Evolutionary conservation across 805 yeast species (phyloP), one percentile per base, ranked within the genome.

Genomic region (Saccharomycopsis vini): DNA sequence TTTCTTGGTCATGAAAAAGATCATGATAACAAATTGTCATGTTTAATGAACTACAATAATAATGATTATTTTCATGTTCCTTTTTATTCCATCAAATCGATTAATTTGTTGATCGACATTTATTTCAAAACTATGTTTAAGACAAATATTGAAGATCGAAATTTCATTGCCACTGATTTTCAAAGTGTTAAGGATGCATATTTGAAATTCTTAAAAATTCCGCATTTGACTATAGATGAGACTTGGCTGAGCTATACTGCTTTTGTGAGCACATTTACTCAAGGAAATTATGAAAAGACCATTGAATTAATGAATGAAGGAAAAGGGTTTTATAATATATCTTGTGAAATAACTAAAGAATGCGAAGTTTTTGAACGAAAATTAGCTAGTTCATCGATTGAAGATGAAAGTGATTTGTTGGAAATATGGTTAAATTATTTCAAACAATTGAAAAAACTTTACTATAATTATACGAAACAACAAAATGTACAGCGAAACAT

Each of bases 171-270:
- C n/a, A n/a, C n/a, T n/a, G n/a, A n/a, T n/a, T n/a, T n/a, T n/a
- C n/a, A 24, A 6, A 24, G 29, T 6, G 29, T 24, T 7, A 24
- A 24, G 29, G 12, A 7, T 7, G 12, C 12, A 16, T 30, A 30
- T n/a, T 13, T 7, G 18, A 30, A 30, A n/a, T 15, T 35, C 16
- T 15, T 35, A 6, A 7, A 6, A 1, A 49, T 53, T 7, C 78
- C 78, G 0, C 77, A 72, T 54, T 44, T 52, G 1, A 51, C 56
- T 2, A 43, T 73, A 5, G 71, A 68, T 3, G 61, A 63, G 0
- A 66, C 76, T 0, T 68, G 61, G 50, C 54, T 60, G 7, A 56
- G 57, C 1, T 66, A 61, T 36, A 73, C 78, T 1, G 21, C 55
- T 1, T 69, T 72, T 42, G 59, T 73, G 2, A 58, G 75, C 0